Base-by-base conservation (phyloP, 306 rosid genomes). In the Astragalus glycyphyllos region DNA sequence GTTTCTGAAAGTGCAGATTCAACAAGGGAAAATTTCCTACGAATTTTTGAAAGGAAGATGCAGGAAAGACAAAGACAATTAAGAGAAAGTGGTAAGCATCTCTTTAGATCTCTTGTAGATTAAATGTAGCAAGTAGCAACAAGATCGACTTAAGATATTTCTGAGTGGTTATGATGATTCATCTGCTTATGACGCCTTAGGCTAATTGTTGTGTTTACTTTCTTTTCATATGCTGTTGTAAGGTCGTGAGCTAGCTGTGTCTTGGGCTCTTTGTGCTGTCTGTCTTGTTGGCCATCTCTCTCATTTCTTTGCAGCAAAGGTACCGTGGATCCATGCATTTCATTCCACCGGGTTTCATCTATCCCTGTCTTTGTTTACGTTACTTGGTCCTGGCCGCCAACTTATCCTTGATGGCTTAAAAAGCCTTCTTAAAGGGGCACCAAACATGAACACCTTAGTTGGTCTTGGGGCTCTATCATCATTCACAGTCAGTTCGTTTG, bases 381-480 rank as follows among this genome's bases (percentile, higher is more conserved):
- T 93, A 84, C 87, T 93, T 78, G 98, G 97, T 69, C 98, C 97
- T 62, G 98, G 98, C 56, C 97, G 97, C 77, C 90, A 80, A 66
- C 97, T 88, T 76, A 90, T 93, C 68, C 58, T 88, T 51, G 98
- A 93, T 70, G 98, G 98, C 68, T 69, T 90, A 79, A 90, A 83
- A 79, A 93, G 98, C 62, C 93, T 93, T 70, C 57, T 84, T 34
- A 93, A 79, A 87, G 80, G 84, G 79, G 82, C 92, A 4, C 98
- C 98, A 68, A 93, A 93, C 82, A 93, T 93, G 98, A 93, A 93
- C 75, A 88, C 96, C 69, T 81, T 93, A 84, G 98, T 93, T 77
- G 96, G 96, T 87, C 94, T 93, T 68, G 98, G 98, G 69, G 96
- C 98, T 79, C 29, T 93, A 73, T 93, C 98, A n/a, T 93, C 98